Base-by-base conservation (phyloP, 75 land plant genomes). In the Selaginella tamariscina region DNA sequence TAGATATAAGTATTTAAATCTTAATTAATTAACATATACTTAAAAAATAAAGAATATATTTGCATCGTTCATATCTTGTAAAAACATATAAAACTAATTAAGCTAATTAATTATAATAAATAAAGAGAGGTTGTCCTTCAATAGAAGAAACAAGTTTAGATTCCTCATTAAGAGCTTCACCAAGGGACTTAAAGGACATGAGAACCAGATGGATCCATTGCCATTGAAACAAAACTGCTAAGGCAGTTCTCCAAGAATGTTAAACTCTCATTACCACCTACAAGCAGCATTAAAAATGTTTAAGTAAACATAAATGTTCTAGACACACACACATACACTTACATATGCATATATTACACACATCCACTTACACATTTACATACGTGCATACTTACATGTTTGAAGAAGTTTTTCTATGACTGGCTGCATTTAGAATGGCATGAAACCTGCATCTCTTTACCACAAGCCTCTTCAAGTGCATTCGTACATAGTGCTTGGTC, bases 371-470 rank as follows among this genome's bases (percentile, higher is more conserved):
- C n/a, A n/a, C n/a, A n/a, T n/a, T n/a, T n/a, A 85, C 33, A 89
- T 80, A n/a, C 81, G 77, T 13, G 78, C 72, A 24, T 72, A 55
- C 57, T 85, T 83, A 74, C 90, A 79, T 27, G 77, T 75, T 29
- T 69, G 77, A 27, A 93, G 82, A 1, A 93, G 86, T 20, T 49
- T 78, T 71, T 93, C 86, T 69, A 93, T 30, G 27, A 80, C 88
- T 33, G 82, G 56, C 98, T 87, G 54, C 88, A 80, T 28, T 80
- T 72, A 27, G 76, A 70, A 77, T 93, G 87, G 39, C 86, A 86
- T 20, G 89, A 80, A 56, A 93, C 80, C 64, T 84, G 82, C 2
- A 86, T 75, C 65, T 93, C 98, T 72, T 93, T 89, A 33, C 98
- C n/a, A 15, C 77, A 73, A 13, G 86, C 69, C 72, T 93, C 98